Conservation (phyloP, 2,329 filamentous ascomycete species). For the Gaeumannomyces sp. region DNA sequence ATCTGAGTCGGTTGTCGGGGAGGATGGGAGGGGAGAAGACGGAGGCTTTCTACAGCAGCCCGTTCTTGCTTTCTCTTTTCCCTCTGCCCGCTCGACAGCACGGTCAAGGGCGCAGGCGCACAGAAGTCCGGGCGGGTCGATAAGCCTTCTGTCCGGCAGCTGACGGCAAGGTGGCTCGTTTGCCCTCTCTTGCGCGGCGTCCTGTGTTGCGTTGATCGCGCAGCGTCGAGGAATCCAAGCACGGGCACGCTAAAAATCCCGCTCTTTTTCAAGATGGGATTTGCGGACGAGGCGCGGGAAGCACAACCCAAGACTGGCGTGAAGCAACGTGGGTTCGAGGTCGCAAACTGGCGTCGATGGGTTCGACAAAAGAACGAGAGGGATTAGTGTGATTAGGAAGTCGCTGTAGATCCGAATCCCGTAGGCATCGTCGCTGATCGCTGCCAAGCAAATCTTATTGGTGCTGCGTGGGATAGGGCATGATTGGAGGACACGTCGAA, state of each 20-base stretch:
- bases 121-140: background rate
- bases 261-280: constrained; percentile 1
- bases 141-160: background rate
- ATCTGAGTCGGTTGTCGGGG: background rate
- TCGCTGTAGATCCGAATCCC: background rate
- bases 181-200: background rate
- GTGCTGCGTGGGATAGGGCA: background rate
- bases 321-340: background rate
- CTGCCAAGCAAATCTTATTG: background rate
- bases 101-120: background rate
- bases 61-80: background rate
- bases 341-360: too few species aligned
- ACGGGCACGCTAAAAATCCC: background rate
- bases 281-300: background rate
- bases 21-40: background rate
- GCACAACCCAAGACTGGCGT: background rate
- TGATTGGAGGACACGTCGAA: background rate
- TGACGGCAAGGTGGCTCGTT: background rate
- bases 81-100: background rate
- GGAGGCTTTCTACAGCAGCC: background rate
- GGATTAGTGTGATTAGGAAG: background rate
- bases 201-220: background rate
- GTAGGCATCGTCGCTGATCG: background rate
- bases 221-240: background rate
- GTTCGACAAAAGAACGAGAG: background rate